A percentile compares a stretch with the other conserved stretches of the same genome.
Evolutionary conservation across 2,329 filamentous ascomycete genomes (phyloP).

Genomic region (Emergomyces pasteurianus): DNA sequence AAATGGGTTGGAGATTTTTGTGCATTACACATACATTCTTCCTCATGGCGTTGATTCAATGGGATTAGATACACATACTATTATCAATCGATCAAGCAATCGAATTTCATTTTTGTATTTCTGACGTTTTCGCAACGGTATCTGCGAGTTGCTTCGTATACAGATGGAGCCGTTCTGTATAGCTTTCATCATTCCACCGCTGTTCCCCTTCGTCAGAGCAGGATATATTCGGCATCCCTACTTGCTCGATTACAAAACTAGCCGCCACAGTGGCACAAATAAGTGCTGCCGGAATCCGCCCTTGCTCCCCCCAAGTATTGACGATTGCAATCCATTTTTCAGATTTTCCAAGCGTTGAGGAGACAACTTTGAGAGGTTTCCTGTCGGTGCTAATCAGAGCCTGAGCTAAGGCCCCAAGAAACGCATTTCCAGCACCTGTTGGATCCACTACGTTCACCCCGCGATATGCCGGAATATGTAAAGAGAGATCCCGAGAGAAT

Average conservation of each 20-base stretch:
- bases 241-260: conserved; percentile 89
- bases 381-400: conserved; percentile 38
- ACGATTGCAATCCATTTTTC: conserved; percentile 39
- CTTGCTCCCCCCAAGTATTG: conserved; percentile 36
- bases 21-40: background rate
- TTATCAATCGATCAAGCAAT: conserved; percentile 9
- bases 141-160: conserved; percentile 32
- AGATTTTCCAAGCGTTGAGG: conserved; percentile 33
- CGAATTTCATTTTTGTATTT: conserved; percentile 13
- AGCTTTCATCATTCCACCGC: conserved; percentile 35
- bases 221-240: conserved; percentile 56
- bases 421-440: conserved; percentile 87
- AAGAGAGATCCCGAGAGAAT: conserved; percentile 26
- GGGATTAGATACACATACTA: conserved; percentile 5
- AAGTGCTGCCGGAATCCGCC: conserved; percentile 51
- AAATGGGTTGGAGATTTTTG: conserved; percentile 4
- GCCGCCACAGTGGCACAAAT: conserved; percentile 72
- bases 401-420: conserved; percentile 54
- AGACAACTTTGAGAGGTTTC: conserved; percentile 19
- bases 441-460: conserved; percentile 61
- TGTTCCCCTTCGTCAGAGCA: conserved; percentile 22
- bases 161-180: conserved; percentile 33
- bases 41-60: conserved; percentile 5
- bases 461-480: conserved; percentile 73
- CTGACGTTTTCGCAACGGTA: conserved; percentile 27